Conservation (phyloP, 2,329 filamentous ascomycete genomes). For the Epichloe festucae region DNA sequence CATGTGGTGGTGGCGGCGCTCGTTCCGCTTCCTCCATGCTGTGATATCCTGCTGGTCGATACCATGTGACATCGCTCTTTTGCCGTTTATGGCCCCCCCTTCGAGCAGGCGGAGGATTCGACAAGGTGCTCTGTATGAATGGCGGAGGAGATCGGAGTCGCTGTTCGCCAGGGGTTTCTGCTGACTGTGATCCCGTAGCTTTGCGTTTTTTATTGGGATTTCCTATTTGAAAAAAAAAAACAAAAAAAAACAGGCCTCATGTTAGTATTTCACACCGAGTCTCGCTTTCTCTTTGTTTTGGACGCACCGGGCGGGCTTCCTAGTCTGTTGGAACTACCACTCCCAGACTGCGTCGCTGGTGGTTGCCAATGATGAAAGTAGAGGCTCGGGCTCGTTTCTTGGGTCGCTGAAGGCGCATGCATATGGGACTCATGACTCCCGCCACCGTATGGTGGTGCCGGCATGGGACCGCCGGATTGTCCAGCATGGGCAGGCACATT, state of each 20-base stretch:
- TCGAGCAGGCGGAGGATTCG: constrained; percentile 14
- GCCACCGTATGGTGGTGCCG: constrained; percentile 24
- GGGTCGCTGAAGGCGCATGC: constrained; percentile 41
- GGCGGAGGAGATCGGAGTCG: constrained; percentile 21
- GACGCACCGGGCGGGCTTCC: constrained; percentile 64
- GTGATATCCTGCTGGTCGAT: constrained; percentile 15
- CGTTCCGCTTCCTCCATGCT: constrained; percentile 11
- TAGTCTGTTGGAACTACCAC: constrained; percentile 49
- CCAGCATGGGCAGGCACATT: constrained; percentile 23
- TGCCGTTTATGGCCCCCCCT: constrained; percentile 21
- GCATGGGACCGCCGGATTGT: neutral
- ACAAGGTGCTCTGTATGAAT: constrained; percentile 16
- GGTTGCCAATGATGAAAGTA: constrained; percentile 94
- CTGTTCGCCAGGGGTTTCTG: constrained; percentile 16
- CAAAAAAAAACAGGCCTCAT: constrained; percentile 15
- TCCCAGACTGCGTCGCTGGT: constrained; percentile 48
- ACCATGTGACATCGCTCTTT: constrained; percentile 25
- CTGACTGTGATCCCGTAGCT: constrained; percentile 35
- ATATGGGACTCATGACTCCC: constrained; percentile 30
- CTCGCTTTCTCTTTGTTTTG: constrained; percentile 36
- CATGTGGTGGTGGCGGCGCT: neutral
- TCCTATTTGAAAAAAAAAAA: constrained; percentile 26
- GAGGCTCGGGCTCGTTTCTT: constrained; percentile 60
- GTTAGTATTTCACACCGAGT: constrained; percentile 27
- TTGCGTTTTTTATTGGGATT: constrained; percentile 76